Base-by-base conservation (phyloP, 164 flowering plant species). In the Chimonanthus praecox region DNA sequence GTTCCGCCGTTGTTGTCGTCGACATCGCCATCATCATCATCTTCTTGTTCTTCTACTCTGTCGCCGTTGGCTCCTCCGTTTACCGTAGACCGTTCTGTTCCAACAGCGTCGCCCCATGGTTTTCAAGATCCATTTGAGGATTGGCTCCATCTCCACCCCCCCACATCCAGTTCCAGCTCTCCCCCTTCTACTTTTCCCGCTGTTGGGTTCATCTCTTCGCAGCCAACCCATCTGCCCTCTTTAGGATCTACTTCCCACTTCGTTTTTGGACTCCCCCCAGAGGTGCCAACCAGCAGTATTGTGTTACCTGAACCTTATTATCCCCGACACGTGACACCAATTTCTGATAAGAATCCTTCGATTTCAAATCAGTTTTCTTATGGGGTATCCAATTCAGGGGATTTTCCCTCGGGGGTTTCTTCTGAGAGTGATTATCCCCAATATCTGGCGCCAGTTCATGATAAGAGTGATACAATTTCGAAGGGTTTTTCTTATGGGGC, bases 1-100 rank as follows among this genome's bases (percentile, higher is more conserved):
- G 87, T 83, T 46, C 80, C 90, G 76, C 85, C 91, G 21, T 81
- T 86, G 3, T 47, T 49, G 49, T 69, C 70, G 49, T 82, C 78
- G 49, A 83, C 84, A 62, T 75, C 84, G 58, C 79, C 77, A 60
- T 75, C 82, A 1, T 77, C 86, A 73, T 78, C 83, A 6, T 79
- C 86, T 16, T 79, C 86, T 54, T 83, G 81, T 16, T 79, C 86
- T 54, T 83, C 82, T 44, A 73, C 79, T 68, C 73, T 81, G 63
- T 84, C 86, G 69, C 81, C 86, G 49, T 62, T 65, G 15, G 66
- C 66, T 63, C 44, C 33, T 20, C 66, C 45, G 10, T 63, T 63
- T 11, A 20, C 66, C 7, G 66, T 63, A 63, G 44, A 43, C 66
- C 20, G 21, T 18, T 33, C 44, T 43, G 46, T 33, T 33, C 33